These are phyloP conservation scores for Tylopilus vinaceipallidus DNA, from an alignment of 768 basidiomycete species.

Conservation along the genomic window DNA sequence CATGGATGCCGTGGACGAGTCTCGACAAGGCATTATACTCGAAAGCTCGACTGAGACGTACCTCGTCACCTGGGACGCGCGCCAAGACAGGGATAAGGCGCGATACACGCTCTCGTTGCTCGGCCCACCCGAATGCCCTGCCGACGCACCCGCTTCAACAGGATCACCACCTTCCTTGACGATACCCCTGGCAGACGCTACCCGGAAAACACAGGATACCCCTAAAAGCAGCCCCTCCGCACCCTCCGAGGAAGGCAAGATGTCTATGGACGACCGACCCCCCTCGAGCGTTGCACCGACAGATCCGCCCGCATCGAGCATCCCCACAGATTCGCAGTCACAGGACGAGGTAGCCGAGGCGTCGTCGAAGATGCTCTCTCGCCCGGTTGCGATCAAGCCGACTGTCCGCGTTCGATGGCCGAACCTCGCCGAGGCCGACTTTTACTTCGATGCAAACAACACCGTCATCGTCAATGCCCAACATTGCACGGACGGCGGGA, in stretches of 20 bases:
- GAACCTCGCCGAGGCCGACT: slow-evolving; percentile 20
- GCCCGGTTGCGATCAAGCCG: background rate
- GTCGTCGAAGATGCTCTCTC: background rate
- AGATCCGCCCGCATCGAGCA: slow-evolving; percentile 4
- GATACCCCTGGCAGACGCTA: background rate
- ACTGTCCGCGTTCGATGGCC: slow-evolving; percentile 13
- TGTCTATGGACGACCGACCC: background rate
- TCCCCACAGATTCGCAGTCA: background rate
- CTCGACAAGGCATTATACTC: slow-evolving; percentile 21
- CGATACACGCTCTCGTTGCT: slow-evolving; percentile 22
- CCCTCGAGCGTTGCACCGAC: background rate
- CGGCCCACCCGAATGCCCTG: background rate
- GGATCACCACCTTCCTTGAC: background rate
- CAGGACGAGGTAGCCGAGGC: slow-evolving; percentile 1
- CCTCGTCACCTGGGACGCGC: slow-evolving; percentile 15
- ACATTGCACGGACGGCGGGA: slow-evolving; percentile 1
- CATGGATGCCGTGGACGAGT: slow-evolving; percentile 10
- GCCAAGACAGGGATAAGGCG: slow-evolving; percentile 2
- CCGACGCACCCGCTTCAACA: background rate
- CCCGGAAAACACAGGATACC: slow-evolving; percentile 7
- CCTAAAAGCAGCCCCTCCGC: background rate
- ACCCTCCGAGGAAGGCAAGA: background rate
- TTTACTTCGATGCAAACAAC: slow-evolving; percentile 23
- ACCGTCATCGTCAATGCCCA: slow-evolving; percentile 11
- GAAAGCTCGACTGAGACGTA: slow-evolving; percentile 25